Conservation (phyloP, 805 yeast species). For the Cyberlindnera lachancei region DNA sequence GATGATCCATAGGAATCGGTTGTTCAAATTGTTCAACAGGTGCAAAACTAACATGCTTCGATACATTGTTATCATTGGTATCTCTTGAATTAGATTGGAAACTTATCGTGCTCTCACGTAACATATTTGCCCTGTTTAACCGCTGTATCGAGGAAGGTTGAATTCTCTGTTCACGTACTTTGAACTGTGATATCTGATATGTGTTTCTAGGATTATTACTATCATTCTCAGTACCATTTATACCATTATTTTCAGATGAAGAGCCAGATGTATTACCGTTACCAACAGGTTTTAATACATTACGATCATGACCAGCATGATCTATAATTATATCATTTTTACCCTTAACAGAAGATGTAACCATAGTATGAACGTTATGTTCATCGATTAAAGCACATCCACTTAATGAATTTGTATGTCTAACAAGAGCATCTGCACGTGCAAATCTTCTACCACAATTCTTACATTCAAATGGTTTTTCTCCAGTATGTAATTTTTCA, state of each 20-base stretch:
- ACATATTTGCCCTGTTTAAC: no score
- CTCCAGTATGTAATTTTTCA: slow-evolving; percentile 69
- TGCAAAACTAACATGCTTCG: neutral
- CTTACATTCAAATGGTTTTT: slow-evolving; percentile 55
- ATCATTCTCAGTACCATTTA: no score
- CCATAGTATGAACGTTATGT: no score
- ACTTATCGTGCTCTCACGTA: no score
- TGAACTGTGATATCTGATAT: neutral
- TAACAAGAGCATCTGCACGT: slow-evolving; percentile 64
- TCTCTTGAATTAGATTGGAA: neutral
- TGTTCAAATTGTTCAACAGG: neutral
- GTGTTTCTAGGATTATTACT: neutral
- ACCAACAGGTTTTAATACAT: no score
- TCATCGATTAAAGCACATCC: slow-evolving; percentile 20
- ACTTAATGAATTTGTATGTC: slow-evolving; percentile 50
- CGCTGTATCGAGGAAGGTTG: no score
- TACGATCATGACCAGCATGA: no score
- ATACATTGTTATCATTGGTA: neutral
- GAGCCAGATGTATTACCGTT: no score
- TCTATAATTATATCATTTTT: no score
- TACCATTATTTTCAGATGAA: no score
- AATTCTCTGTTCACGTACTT: neutral
- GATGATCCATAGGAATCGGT: neutral
- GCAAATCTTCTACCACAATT: slow-evolving; percentile 62
- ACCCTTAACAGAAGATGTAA: no score